Conservation (phyloP, 192 early-diverging fungal species). For the Radiomyces spectabilis region DNA sequence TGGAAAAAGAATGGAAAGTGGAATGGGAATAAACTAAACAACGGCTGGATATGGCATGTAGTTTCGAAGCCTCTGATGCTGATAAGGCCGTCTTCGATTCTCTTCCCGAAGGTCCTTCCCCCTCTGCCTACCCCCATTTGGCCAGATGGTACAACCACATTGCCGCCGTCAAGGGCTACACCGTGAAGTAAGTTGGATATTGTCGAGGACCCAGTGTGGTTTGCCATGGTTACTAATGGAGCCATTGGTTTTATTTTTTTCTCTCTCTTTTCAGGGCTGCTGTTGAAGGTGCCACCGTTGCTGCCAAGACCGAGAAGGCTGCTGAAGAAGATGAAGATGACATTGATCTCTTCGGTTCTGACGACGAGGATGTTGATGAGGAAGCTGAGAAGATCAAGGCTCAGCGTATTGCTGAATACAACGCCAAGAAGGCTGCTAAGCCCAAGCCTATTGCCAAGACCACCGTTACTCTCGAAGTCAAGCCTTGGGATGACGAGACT, state of each 20-base stretch:
- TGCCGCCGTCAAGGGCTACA: constrained; percentile 42
- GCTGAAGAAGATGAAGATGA: constrained; percentile 88
- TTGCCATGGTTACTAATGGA: not conserved
- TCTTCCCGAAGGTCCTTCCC: constrained; percentile 64
- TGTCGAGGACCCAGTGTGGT: not conserved
- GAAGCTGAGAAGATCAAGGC: constrained; percentile 85
- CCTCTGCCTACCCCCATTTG: constrained; percentile 73
- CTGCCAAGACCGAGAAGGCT: no score
- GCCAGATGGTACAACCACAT: constrained; percentile 97
- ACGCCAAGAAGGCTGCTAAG: constrained; percentile 84
- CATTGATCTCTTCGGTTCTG: constrained; percentile 92
- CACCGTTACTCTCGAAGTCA: constrained; percentile 85
- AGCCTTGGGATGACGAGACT: constrained; percentile 99
- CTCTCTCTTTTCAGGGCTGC: constrained; percentile 36
- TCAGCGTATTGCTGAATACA: constrained; percentile 85
- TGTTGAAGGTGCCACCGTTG: constrained; percentile 43
- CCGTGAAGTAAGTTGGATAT: constrained; percentile 37
- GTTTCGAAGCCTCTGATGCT: constrained; percentile 68
- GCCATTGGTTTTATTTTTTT: not conserved
- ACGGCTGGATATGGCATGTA: constrained; percentile 26
- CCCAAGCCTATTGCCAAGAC: constrained; percentile 89
- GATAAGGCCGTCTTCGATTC: constrained; percentile 85
- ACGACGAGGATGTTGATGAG: constrained; percentile 88
- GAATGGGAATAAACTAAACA: not conserved
- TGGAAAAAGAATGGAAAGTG: not conserved